A percentile compares a stretch with the other conserved stretches of the same genome.
These are phyloP conservation scores for Chionographis japonica DNA, from an alignment of 106 monocot species.

Conservation along the genomic window DNA sequence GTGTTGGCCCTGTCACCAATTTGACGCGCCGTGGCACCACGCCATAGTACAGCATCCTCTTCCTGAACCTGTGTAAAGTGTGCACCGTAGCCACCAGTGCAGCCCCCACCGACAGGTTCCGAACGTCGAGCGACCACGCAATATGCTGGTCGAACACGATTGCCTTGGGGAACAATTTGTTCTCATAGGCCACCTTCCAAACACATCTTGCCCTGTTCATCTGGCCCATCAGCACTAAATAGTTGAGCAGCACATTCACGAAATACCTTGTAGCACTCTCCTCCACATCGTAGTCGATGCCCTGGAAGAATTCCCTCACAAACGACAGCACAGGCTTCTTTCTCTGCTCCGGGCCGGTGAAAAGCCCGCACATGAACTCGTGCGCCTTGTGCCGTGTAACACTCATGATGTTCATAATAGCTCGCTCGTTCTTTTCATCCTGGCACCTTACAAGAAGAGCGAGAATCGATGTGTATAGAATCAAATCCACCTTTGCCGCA, in stretches of 20 bases:
- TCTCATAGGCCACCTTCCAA: constrained; percentile 98
- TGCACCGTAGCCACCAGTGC: constrained; percentile 80
- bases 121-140: constrained; percentile 88
- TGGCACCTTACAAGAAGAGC: constrained; percentile 85
- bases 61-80: constrained; percentile 96
- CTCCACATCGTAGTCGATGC: constrained; percentile 74
- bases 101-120: constrained; percentile 89
- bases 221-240: constrained; percentile 94
- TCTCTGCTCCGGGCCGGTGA: constrained; percentile 88
- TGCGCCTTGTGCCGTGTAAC: constrained; percentile 76
- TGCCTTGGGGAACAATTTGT: constrained; percentile 93
- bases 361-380: constrained; percentile 79
- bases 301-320: constrained; percentile 95
- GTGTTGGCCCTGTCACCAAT: constrained; percentile 81
- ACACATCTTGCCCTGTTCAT: constrained; percentile 90
- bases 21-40: constrained; percentile 89
- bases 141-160: constrained; percentile 99
- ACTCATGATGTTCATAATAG: constrained; percentile 77
- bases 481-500: constrained; percentile 77
- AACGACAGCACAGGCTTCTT: constrained; percentile 76
- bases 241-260: constrained; percentile 90
- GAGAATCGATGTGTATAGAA: constrained; percentile 90
- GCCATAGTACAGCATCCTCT: constrained; percentile 96
- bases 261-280: constrained; percentile 83
- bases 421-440: constrained; percentile 69